phyloP scores from a whole-genome alignment of 306 rosid species.

The Prinsepia uniflora region DNA sequence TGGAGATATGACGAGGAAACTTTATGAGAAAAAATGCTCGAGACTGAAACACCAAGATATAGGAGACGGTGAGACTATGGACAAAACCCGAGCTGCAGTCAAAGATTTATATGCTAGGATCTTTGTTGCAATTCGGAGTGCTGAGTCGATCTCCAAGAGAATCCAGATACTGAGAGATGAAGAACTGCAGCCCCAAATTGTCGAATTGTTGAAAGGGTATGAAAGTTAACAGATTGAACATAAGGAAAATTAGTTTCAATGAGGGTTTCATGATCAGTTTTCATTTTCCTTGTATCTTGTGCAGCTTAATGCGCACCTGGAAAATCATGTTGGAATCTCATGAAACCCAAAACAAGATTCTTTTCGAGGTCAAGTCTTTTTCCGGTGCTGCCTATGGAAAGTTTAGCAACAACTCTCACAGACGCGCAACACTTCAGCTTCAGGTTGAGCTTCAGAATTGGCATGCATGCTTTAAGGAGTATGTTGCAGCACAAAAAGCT shows the following conservation, averaged over 20 bases:
- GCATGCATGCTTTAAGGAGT: conserved; percentile 59
- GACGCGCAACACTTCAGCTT: conserved; percentile 71
- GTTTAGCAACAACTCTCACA: conserved; percentile 71
- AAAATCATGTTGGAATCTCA: conserved; percentile 77
- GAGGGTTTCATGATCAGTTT: conserved; percentile 27
- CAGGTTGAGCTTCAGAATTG: conserved; percentile 82
- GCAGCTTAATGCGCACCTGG: conserved; percentile 84
- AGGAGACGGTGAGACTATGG: conserved; percentile 60
- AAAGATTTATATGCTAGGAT: conserved; percentile 87
- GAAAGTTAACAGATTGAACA: conserved; percentile 26
- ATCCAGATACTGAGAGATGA: conserved; percentile 85
- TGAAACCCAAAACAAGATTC: conserved; percentile 83
- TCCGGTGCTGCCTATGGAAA: conserved; percentile 54
- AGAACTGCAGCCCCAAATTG: conserved; percentile 80
- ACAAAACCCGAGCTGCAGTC: conserved; percentile 70
- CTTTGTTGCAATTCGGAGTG: conserved; percentile 84
- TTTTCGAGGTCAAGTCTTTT: conserved; percentile 68
- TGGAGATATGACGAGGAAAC: conserved; percentile 72
- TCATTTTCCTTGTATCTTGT: conserved; percentile 36
- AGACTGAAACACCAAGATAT: conserved; percentile 64
- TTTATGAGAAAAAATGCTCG: conserved; percentile 69
- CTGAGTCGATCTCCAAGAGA: conserved; percentile 80
- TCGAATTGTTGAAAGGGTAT: conserved; percentile 87
- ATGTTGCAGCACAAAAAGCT: conserved; percentile 66
- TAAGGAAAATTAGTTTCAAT: conserved; percentile 20